phyloP scores from a whole-genome alignment of 306 rosid species.

The Corylus avellana region DNA sequence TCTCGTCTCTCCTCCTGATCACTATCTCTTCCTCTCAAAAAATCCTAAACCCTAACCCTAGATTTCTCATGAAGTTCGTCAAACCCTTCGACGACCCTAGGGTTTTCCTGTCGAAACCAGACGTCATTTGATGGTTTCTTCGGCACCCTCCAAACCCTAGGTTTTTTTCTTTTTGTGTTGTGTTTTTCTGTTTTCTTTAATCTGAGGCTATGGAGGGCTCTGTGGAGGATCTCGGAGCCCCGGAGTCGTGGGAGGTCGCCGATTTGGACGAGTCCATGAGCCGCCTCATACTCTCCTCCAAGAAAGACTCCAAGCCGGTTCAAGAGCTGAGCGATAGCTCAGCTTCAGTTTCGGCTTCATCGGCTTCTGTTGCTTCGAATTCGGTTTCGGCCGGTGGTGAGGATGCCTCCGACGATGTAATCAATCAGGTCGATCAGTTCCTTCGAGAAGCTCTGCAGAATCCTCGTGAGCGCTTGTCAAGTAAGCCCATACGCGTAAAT shows the following conservation, averaged over 20 bases:
- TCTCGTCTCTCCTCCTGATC: slow-evolving; percentile 11
- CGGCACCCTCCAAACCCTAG: slow-evolving; percentile 36
- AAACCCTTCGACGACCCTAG: slow-evolving; percentile 13
- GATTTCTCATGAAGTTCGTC: slow-evolving; percentile 47
- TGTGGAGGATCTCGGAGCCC: slow-evolving; percentile 90
- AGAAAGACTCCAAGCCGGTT: slow-evolving; percentile 43
- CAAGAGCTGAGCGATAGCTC: slow-evolving; percentile 15
- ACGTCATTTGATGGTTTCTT: slow-evolving; percentile 26
- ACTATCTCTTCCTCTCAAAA: slow-evolving; percentile 18
- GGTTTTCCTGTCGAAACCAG: slow-evolving; percentile 23
- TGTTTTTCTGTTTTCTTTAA: background rate
- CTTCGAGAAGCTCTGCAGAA: slow-evolving; percentile 94
- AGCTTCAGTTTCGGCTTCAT: slow-evolving; percentile 30
- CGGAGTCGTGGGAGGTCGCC: slow-evolving; percentile 94
- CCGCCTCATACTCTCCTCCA: slow-evolving; percentile 70
- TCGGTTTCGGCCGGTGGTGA: background rate
- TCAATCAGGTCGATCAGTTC: slow-evolving; percentile 84
- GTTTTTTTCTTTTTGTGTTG: slow-evolving; percentile 7
- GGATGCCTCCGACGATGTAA: slow-evolving; percentile 46
- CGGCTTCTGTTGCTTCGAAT: slow-evolving; percentile 14
- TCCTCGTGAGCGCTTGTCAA: slow-evolving; percentile 90
- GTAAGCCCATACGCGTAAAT: slow-evolving; percentile 39
- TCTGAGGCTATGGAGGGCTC: slow-evolving; percentile 77
- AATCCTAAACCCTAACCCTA: slow-evolving; percentile 33
- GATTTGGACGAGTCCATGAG: slow-evolving; percentile 81